Base-by-base conservation (phyloP, 495 filamentous ascomycete species). In the Hypoxylon crocopeplum region DNA sequence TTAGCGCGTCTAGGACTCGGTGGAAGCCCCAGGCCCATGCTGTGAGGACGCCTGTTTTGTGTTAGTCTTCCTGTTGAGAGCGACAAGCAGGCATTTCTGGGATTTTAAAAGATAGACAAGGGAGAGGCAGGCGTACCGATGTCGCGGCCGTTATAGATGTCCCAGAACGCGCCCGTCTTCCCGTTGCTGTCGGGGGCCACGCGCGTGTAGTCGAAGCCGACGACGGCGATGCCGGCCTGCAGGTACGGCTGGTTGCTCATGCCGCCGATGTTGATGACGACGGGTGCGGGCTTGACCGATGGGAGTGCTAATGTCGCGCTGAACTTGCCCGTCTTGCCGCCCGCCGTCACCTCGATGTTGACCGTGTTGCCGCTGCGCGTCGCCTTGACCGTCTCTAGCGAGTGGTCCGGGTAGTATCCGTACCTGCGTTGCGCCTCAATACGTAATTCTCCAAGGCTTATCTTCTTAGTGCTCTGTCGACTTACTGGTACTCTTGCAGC, bases 11-110 rank as follows among this genome's bases (percentile, higher is more conserved):
- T 38, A 82, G 77, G 3, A 76, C 75, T 25, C 77, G 72, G 60
- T 81, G 79, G 70, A 83, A 82, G 20, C 78, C 78, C 79, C 79
- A 83, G 12, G 77, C 79, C 79, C 79, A 81, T 10, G 79, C 79
- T 1, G 78, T 79, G 24, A 83, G 58, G 30, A 75, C 70, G 39
- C 79, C 79, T 81, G 29, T 30, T 29, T 13, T 6, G 16, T 6
- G 11, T 50, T 17, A 29, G 27, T 17, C 15, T 10, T 8, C 15
- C 7, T 19, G n/a, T 13, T 25, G 16, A 37, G 8, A 11, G 11
- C 46, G 5, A 6, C 15, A 7, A 10, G 3, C n/a, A n/a, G n/a
- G n/a, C n/a, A n/a, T n/a, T n/a, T n/a, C n/a, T n/a, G n/a, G n/a
- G n/a, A n/a, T 17, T 16, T 5, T 10, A 34, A 6, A 34, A 8